These are phyloP conservation scores for Setaria italica DNA, from an alignment of 202 grass and related monocot species.

Conservation along the genomic window DNA sequence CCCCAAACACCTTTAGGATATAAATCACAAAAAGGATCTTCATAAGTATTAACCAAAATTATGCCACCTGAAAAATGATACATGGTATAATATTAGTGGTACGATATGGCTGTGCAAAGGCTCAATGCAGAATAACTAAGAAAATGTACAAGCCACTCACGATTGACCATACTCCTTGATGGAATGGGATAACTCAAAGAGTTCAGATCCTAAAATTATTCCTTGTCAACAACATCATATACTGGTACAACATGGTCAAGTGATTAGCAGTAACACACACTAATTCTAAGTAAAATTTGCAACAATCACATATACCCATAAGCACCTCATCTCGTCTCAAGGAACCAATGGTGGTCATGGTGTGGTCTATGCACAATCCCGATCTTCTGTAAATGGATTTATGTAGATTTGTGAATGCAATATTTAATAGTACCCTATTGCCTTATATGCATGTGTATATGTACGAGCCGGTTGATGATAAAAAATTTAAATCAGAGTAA, in stretches of 20 bases:
- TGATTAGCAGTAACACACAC: neutral
- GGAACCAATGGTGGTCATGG: no score
- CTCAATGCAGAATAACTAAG: neutral
- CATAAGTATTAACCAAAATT: conserved; percentile 1
- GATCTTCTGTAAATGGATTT: no score
- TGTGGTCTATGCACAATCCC: no score
- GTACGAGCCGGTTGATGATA: no score
- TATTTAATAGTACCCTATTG: no score
- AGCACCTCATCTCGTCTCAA: no score
- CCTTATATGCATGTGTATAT: no score
- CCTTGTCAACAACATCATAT: neutral
- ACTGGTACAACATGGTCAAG: neutral
- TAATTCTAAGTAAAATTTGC: neutral
- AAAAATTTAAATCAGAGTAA: no score
- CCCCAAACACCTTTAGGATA: conserved; percentile 3
- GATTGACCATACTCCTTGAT: neutral
- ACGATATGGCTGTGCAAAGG: neutral
- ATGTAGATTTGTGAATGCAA: no score
- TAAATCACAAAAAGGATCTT: conserved; percentile 4
- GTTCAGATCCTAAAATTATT: neutral
- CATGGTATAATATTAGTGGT: neutral
- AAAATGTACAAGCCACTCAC: neutral
- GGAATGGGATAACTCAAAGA: neutral
- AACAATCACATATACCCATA: no score
- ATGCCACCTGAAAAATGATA: neutral